Percentiles rank a stretch among this genome's conserved stretches.
Evolutionary conservation across 495 filamentous ascomycete genomes (phyloP).

Genomic region (Polyplosphaeria fusca): DNA sequence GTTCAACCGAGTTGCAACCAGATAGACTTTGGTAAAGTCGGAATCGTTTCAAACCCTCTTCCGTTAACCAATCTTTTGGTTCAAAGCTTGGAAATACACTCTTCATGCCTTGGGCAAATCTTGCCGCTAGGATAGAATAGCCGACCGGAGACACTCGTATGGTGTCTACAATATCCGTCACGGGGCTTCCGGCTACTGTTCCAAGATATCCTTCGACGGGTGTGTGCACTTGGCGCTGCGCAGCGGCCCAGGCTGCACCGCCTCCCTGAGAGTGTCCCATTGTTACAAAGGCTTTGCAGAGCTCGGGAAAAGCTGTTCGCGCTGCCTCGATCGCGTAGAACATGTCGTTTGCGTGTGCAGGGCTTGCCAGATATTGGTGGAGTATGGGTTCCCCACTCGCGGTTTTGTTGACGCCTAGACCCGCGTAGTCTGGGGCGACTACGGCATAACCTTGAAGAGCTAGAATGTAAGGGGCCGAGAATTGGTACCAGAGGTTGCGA

Average conservation of each 20-base stretch:
- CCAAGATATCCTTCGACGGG: slow-evolving; percentile 45
- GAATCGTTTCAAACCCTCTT: neutral
- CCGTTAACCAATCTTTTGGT: neutral
- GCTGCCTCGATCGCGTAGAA: slow-evolving; percentile 48
- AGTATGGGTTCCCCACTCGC: slow-evolving; percentile 40
- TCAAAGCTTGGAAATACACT: slow-evolving; percentile 2
- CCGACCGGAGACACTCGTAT: neutral
- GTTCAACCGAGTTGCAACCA: neutral
- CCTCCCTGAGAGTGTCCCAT: slow-evolving; percentile 51
- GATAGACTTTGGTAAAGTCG: neutral
- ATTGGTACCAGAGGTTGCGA: slow-evolving; percentile 48
- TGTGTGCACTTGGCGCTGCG: slow-evolving; percentile 40
- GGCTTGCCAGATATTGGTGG: slow-evolving; percentile 45
- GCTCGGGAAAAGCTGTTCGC: slow-evolving; percentile 42
- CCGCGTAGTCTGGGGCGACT: slow-evolving; percentile 56
- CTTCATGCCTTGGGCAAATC: neutral
- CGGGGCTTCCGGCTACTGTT: slow-evolving; percentile 43
- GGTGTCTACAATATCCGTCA: slow-evolving; percentile 36
- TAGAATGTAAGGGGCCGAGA: slow-evolving; percentile 46
- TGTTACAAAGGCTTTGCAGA: slow-evolving; percentile 39
- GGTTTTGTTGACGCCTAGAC: slow-evolving; percentile 48
- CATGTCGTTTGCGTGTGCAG: slow-evolving; percentile 45
- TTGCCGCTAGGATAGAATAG: neutral
- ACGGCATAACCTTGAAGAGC: slow-evolving; percentile 53
- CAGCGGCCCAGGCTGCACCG: slow-evolving; percentile 44